These are phyloP conservation scores for Syzygium grande DNA, from an alignment of 345 rosid species.

Conservation along the genomic window DNA sequence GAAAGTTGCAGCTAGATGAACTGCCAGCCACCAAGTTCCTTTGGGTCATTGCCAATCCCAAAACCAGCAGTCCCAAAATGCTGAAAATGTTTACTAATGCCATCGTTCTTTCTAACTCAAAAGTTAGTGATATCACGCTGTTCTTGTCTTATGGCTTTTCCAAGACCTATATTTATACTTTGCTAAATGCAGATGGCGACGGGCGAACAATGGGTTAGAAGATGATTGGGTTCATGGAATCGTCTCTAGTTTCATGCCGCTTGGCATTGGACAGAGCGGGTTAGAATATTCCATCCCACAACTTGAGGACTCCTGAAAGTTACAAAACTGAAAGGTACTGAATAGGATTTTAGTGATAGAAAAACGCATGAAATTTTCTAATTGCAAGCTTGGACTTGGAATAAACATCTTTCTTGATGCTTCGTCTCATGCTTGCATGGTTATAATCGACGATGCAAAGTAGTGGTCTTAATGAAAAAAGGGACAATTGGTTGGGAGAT, in stretches of 20 bases:
- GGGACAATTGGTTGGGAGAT: background rate
- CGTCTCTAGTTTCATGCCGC: background rate
- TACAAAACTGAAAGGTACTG: background rate
- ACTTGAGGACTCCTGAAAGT: background rate
- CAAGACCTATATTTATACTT: background rate
- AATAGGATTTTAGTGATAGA: background rate
- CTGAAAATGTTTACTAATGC: background rate
- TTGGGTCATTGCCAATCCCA: background rate
- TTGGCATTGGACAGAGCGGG: too few species aligned
- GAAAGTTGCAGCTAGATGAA: background rate
- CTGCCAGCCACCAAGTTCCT: background rate
- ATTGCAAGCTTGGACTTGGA: background rate
- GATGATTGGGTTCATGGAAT: background rate
- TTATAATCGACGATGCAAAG: background rate
- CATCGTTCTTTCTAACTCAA: background rate
- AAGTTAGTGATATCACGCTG: background rate
- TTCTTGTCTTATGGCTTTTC: background rate
- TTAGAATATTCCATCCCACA: background rate
- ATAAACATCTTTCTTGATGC: background rate
- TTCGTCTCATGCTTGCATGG: background rate
- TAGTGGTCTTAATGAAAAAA: background rate
- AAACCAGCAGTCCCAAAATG: background rate
- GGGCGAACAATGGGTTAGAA: background rate
- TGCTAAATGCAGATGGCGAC: background rate
- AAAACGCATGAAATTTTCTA: background rate